Evolutionary conservation across 2,329 filamentous ascomycete species (phyloP), one percentile per base, ranked within the genome.

Genomic region (Sporothrix euskadiensis): DNA sequence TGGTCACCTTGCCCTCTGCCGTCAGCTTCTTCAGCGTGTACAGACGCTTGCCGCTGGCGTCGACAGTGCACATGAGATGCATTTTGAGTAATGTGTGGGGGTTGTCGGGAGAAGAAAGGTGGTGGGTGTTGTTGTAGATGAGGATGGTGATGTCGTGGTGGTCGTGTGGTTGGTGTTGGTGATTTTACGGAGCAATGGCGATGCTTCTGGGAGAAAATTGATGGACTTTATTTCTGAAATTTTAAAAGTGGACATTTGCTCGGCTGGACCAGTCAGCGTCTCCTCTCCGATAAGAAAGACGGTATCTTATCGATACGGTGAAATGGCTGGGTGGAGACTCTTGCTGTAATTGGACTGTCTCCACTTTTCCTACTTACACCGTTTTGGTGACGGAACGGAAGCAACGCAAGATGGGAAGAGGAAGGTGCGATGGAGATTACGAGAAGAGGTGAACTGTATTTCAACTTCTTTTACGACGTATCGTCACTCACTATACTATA

Each of bases 21-120:
- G 88, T 85, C 78, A 97, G 89, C 86, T 98, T 98, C 85, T 98
- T 95, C 77, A 98, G 90, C 66, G 96, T 98, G 88, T 98, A 99
- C 80, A 92, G 85, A 82, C 95, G 94, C 86, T 94, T 95, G 87
- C 95, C 94, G 75, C 88, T 85, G 78, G 88, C 83, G 83, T 94
- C 92, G 84, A 94, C 85, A 76, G 92, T 96, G 90, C 95, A 97
- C 96, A 89, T 89, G 74, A 89, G 81, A 88, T 89, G 87, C 87
- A 89, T 89, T 10, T 44, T 73, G 69, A 49, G 44, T 8, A 52
- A 22, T 66, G 59, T 57, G 30, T 39, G 26, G 26, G 30, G 35
- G 49, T 5, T 30, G 39, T 30, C 6, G 30, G 8, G 26, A 56
- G 12, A 26, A 26, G 26, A 26, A 26, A 14, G 44, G 73, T 47